These are phyloP conservation scores for Citrus unshiu DNA, from an alignment of 345 rosid species.

Conservation along the genomic window DNA sequence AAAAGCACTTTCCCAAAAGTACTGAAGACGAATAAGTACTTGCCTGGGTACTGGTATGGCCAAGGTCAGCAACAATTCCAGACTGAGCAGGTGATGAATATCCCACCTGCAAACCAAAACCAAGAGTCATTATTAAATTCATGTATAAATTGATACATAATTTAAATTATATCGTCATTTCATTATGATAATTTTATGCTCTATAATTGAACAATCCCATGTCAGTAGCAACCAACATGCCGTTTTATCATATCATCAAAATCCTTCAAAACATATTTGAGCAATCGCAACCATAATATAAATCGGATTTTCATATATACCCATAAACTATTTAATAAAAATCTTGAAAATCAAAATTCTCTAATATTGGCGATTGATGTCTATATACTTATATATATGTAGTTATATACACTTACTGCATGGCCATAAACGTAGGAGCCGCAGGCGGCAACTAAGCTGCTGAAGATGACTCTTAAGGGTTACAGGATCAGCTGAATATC, in stretches of 20 bases:
- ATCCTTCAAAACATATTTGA: too few species aligned
- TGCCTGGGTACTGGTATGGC: constrained; percentile 23
- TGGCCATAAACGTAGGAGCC: constrained; percentile 33
- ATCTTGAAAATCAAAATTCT: too few species aligned
- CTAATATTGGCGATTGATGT: too few species aligned
- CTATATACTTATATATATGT: too few species aligned
- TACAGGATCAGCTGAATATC: neutral
- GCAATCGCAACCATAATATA: too few species aligned
- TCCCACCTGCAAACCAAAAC: constrained; percentile 31
- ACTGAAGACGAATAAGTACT: neutral
- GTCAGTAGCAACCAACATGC: neutral
- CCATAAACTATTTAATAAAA: too few species aligned
- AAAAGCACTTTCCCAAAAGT: too few species aligned
- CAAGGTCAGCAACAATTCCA: constrained; percentile 33
- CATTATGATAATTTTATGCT: neutral
- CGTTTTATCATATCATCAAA: too few species aligned
- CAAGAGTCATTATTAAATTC: neutral
- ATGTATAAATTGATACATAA: neutral
- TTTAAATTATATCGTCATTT: neutral
- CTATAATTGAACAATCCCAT: neutral
- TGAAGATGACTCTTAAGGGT: constrained; percentile 9
- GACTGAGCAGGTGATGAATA: constrained; percentile 48
- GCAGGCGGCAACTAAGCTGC: constrained; percentile 25
- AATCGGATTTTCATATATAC: too few species aligned
- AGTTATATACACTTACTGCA: constrained; percentile 15